Conservation (phyloP, 2,329 filamentous ascomycete species). For the Chrysoporthe deuterocubensis region DNA sequence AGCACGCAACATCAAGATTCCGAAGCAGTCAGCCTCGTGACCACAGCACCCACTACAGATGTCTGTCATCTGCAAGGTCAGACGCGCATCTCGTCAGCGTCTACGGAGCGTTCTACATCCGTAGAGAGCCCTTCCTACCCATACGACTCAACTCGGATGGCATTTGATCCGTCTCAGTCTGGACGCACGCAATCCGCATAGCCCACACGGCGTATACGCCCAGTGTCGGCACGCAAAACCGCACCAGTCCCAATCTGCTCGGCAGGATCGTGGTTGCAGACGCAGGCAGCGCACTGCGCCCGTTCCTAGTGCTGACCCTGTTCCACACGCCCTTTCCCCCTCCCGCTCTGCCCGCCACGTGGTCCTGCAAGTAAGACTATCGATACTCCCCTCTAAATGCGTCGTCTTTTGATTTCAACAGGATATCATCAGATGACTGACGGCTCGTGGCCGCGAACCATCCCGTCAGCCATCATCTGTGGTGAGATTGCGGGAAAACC, state of each 20-base stretch:
- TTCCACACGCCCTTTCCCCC: neutral
- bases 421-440: slow-evolving; percentile 1
- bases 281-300: slow-evolving; percentile 15
- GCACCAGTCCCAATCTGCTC: neutral
- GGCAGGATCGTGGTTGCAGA: slow-evolving; percentile 1
- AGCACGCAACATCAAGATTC: neutral
- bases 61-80: slow-evolving; percentile 5
- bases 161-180: neutral
- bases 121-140: neutral
- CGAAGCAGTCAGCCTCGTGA: slow-evolving; percentile 8
- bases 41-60: neutral
- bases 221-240: neutral
- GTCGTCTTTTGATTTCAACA: neutral
- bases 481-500: neutral
- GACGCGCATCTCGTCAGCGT: slow-evolving; percentile 3
- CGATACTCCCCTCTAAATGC: neutral
- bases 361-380: slow-evolving; percentile 13
- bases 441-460: neutral
- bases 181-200: neutral
- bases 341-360: slow-evolving; percentile 6
- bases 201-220: neutral
- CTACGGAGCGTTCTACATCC: neutral
- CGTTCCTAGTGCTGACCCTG: slow-evolving; percentile 14
- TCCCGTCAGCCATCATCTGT: neutral
- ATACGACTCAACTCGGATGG: slow-evolving; percentile 1